Evolutionary conservation across 1,284 basidiomycete species (phyloP).

Genomic region (Ceratobasidium theobromae): DNA sequence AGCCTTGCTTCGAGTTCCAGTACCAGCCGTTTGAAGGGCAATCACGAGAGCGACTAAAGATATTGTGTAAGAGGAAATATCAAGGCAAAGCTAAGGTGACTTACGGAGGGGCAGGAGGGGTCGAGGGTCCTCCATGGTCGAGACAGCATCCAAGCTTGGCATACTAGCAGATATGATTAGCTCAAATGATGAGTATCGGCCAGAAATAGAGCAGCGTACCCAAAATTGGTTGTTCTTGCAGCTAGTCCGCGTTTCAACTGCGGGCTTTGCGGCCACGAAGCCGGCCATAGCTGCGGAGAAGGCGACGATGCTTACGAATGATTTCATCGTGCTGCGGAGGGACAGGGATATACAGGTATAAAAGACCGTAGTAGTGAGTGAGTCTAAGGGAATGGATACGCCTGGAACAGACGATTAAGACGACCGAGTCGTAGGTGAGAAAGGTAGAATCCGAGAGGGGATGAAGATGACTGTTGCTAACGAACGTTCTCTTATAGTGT

Average conservation of each 20-base stretch:
- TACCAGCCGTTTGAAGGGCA: slow-evolving; percentile 41
- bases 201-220: not conserved
- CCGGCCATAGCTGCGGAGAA: slow-evolving; percentile 31
- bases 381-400: slow-evolving; percentile 9
- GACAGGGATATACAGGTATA: not conserved
- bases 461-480: not conserved
- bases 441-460: slow-evolving; percentile 6
- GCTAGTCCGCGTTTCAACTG: slow-evolving; percentile 7
- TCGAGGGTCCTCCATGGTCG: slow-evolving; percentile 29
- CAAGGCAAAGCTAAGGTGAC: not conserved
- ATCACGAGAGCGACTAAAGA: slow-evolving; percentile 9
- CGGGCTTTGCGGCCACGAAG: slow-evolving; percentile 20
- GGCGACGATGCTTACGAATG: slow-evolving; percentile 27
- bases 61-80: not conserved
- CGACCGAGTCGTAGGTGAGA: not conserved
- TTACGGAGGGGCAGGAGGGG: slow-evolving; percentile 28
- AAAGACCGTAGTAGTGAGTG: slow-evolving; percentile 14
- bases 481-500: slow-evolving; percentile 12
- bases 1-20: slow-evolving; percentile 47
- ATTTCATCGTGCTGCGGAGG: slow-evolving; percentile 28
- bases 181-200: not conserved
- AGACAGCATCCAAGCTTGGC: slow-evolving; percentile 31
- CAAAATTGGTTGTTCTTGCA: slow-evolving; percentile 12
- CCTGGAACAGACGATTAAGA: not conserved
- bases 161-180: not conserved